phyloP scores from a whole-genome alignment of 169 alveolate genomes.

The Amoebophrya sp. region DNA sequence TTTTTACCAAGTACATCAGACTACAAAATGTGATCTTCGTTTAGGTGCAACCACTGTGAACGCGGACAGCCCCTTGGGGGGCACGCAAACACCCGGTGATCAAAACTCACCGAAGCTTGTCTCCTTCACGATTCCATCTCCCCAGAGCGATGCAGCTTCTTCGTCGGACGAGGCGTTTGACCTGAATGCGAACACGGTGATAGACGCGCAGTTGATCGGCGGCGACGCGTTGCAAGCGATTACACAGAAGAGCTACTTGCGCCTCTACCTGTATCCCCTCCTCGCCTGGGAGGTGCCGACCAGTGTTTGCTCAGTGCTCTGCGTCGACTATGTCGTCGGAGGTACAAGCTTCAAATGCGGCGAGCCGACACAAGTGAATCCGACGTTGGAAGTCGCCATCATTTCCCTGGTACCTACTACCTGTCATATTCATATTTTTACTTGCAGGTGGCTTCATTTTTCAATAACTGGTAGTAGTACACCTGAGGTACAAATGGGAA shows the following conservation, averaged over 20 bases:
- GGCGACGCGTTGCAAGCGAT: neutral
- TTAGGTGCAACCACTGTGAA: neutral
- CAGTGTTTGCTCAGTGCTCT: neutral
- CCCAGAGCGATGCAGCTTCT: neutral
- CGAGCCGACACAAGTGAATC: neutral
- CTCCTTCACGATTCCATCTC: neutral
- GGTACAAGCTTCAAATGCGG: neutral
- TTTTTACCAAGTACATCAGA: no score
- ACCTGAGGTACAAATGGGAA: no score
- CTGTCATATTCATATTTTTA: no score
- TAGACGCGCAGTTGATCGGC: neutral
- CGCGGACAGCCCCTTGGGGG: neutral
- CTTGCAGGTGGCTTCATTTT: no score
- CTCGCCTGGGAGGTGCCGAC: constrained; percentile 10
- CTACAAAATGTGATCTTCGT: no score
- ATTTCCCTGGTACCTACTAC: no score
- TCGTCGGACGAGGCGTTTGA: neutral
- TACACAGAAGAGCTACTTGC: neutral
- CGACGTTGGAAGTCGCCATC: neutral
- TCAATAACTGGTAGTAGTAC: no score
- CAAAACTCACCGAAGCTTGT: neutral
- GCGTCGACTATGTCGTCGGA: neutral
- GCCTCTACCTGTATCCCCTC: neutral
- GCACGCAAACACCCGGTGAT: neutral
- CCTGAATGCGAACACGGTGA: neutral